phyloP scores from a whole-genome alignment of 2,329 filamentous ascomycete species.

The Colletotrichum tofieldiae region DNA sequence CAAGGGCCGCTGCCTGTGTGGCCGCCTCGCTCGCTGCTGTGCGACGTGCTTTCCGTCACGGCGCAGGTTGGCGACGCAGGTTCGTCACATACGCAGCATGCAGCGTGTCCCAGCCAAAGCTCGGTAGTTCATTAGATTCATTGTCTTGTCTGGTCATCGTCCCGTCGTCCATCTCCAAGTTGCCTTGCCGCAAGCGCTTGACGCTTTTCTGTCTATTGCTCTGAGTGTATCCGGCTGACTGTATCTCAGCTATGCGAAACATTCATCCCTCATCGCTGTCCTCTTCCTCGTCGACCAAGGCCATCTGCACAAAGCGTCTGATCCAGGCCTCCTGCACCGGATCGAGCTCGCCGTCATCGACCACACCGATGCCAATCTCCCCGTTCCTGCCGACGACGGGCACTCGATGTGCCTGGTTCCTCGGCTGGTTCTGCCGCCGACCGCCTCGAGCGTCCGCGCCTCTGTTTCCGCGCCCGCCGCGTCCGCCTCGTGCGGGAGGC shows the following conservation, averaged over 20 bases:
- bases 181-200: neutral
- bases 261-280: conserved; percentile 59
- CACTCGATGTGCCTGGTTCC: conserved; percentile 46
- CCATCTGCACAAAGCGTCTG: conserved; percentile 68
- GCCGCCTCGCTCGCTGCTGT: neutral
- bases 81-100: neutral
- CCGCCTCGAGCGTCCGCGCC: conserved; percentile 51
- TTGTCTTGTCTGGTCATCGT: neutral
- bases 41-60: neutral
- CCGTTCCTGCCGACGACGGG: conserved; percentile 35
- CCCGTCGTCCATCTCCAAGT: conserved; percentile 2
- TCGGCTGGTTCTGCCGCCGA: conserved; percentile 48
- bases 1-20: neutral
- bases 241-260: neutral
- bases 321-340: conserved; percentile 68
- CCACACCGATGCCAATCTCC: conserved; percentile 7
- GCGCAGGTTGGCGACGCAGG: neutral
- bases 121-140: neutral
- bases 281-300: conserved; percentile 68
- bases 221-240: neutral
- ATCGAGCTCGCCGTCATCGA: conserved; percentile 55
- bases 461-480: conserved; percentile 49
- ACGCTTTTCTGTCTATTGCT: neutral
- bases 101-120: neutral
- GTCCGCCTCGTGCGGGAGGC: conserved; percentile 45